Evolutionary conservation across 208 protist genomes (phyloP).

Genomic region (Acanthamoeba castellanii): DNA sequence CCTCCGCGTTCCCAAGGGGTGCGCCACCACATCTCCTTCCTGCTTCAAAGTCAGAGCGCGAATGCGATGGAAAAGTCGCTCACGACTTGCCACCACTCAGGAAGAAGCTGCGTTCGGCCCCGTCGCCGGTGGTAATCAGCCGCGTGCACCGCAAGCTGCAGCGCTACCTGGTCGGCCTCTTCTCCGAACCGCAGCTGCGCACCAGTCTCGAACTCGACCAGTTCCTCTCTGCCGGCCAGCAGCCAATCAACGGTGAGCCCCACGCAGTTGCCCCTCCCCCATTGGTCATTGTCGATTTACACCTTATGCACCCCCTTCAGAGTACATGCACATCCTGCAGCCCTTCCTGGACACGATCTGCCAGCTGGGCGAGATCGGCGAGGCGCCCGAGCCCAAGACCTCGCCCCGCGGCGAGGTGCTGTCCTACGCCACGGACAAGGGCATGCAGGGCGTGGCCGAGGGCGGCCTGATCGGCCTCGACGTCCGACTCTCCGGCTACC

Average conservation of each 20-base stretch:
- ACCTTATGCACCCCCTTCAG: too few relatives aligned
- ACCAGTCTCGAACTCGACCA: slow-evolving; percentile 36
- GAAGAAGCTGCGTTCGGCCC: slow-evolving; percentile 41
- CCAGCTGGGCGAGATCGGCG: background rate
- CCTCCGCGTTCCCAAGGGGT: slow-evolving; percentile 6
- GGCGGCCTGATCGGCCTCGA: slow-evolving; percentile 34
- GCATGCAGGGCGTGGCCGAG: slow-evolving; percentile 56
- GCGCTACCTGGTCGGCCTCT: background rate
- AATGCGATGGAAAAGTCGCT: too few relatives aligned
- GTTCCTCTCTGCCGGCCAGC: slow-evolving; percentile 1
- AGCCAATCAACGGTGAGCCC: background rate
- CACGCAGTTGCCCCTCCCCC: too few relatives aligned
- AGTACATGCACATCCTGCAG: slow-evolving; percentile 58
- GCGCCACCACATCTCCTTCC: background rate
- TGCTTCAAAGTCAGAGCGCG: background rate
- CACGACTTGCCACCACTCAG: too few relatives aligned
- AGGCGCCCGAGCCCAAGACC: slow-evolving; percentile 46
- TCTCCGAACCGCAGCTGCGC: background rate
- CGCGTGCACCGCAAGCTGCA: slow-evolving; percentile 25
- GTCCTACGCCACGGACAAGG: slow-evolving; percentile 12
- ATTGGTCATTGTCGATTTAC: too few relatives aligned
- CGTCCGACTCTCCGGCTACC: background rate
- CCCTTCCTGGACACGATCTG: slow-evolving; percentile 40
- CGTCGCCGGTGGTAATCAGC: slow-evolving; percentile 9
- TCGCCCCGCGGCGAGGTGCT: slow-evolving; percentile 5